phyloP scores from a whole-genome alignment of 2,329 filamentous ascomycete species.

The Alternaria hordeiaustralica region DNA sequence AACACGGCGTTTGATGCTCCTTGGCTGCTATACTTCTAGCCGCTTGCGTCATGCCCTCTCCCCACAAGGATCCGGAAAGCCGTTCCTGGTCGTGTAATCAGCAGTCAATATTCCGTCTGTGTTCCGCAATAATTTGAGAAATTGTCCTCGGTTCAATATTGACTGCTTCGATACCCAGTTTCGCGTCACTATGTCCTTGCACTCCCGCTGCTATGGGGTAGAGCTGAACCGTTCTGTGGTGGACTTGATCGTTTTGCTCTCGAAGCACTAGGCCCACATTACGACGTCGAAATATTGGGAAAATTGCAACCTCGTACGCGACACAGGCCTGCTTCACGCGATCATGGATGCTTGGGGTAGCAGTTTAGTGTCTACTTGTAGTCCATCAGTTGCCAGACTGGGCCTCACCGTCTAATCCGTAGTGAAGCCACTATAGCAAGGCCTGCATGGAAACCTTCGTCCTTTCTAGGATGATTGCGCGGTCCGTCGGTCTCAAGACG shows the following conservation, averaged over 20 bases:
- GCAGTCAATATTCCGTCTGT: not conserved
- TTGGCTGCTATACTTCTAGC: constrained; percentile 1
- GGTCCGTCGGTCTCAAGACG: constrained; percentile 11
- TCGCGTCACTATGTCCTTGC: not conserved
- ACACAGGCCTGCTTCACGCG: not conserved
- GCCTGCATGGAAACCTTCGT: constrained; percentile 17
- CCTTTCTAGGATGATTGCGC: constrained; percentile 18
- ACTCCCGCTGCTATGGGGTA: not conserved
- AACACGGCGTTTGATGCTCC: not conserved
- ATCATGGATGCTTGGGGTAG: not conserved
- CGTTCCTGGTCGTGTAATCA: constrained; percentile 5
- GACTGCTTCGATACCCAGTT: not conserved
- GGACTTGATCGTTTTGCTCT: not conserved
- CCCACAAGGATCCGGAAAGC: constrained; percentile 1
- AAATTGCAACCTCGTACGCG: constrained; percentile 14
- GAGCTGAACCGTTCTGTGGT: not conserved
- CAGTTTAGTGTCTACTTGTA: not conserved
- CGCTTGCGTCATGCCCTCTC: not conserved
- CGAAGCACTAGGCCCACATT: constrained; percentile 17
- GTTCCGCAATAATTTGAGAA: not conserved
- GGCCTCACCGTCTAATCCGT: constrained; percentile 2
- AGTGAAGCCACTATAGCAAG: not conserved
- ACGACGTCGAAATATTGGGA: constrained; percentile 19
- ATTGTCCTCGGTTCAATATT: not conserved
- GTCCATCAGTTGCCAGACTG: not conserved